Evolutionary conservation across 2,329 filamentous ascomycete genomes (phyloP).

Genomic region (Phaeosphaeriaceae sp.): DNA sequence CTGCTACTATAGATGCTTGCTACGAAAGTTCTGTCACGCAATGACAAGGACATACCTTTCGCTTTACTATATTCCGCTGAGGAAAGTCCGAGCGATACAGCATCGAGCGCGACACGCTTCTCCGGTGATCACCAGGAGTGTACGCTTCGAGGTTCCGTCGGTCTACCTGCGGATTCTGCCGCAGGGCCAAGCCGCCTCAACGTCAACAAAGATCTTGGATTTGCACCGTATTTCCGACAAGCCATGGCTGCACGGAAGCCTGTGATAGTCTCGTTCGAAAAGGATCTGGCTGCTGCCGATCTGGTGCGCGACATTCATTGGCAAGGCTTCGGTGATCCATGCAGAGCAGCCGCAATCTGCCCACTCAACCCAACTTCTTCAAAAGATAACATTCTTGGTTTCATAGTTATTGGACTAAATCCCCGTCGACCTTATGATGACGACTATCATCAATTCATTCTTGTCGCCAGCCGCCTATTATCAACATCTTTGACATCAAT

Average conservation of each 20-base stretch:
- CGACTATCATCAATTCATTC: slow-evolving; percentile 49
- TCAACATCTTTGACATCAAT: slow-evolving; percentile 50
- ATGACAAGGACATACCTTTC: slow-evolving; percentile 59
- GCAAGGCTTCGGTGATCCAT: slow-evolving; percentile 44
- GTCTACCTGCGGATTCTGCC: slow-evolving; percentile 23
- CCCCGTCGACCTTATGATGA: slow-evolving; percentile 48
- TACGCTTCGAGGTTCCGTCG: slow-evolving; percentile 31
- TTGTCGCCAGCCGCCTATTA: slow-evolving; percentile 45
- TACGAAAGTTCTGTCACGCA: slow-evolving; percentile 71
- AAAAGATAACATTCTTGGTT: slow-evolving; percentile 44
- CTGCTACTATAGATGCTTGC: slow-evolving; percentile 55
- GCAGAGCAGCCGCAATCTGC: slow-evolving; percentile 42
- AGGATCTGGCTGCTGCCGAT: slow-evolving; percentile 30
- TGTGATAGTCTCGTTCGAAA: slow-evolving; percentile 35
- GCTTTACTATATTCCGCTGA: slow-evolving; percentile 36
- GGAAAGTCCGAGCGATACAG: slow-evolving; percentile 8
- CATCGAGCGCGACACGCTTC: slow-evolving; percentile 12
- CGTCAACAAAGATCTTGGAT: slow-evolving; percentile 19
- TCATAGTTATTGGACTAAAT: slow-evolving; percentile 50
- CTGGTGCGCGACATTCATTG: slow-evolving; percentile 40
- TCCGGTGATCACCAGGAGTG: slow-evolving; percentile 18
- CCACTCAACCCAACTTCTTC: slow-evolving; percentile 46
- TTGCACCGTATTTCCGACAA: slow-evolving; percentile 37
- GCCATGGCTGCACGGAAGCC: slow-evolving; percentile 35
- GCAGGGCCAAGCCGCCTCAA: slow-evolving; percentile 32